Evolutionary conservation across 1,284 basidiomycete species (phyloP).

Genomic region (Ceratobasidium theobromae): DNA sequence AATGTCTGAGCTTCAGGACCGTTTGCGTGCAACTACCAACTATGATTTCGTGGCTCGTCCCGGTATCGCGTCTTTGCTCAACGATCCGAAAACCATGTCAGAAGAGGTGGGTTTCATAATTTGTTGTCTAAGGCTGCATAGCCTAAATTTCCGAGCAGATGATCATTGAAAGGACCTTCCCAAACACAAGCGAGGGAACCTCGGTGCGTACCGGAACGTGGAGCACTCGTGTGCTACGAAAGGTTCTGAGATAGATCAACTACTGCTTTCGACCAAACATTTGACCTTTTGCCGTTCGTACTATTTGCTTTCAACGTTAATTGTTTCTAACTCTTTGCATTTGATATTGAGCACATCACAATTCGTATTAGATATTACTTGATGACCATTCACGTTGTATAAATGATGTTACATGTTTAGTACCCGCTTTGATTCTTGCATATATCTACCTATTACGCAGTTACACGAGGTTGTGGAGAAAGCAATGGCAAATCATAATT

Average conservation of each 20-base stretch:
- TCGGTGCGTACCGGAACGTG: slow-evolving; percentile 8
- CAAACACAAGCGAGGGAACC: background rate
- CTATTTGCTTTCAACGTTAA: slow-evolving; percentile 6
- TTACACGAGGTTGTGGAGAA: background rate
- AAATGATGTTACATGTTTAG: background rate
- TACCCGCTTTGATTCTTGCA: background rate
- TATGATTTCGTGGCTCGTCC: slow-evolving; percentile 59
- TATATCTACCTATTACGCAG: background rate
- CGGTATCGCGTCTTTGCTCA: slow-evolving; percentile 55
- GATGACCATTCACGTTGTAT: slow-evolving; percentile 8
- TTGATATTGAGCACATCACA: background rate
- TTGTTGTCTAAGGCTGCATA: background rate
- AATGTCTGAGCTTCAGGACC: slow-evolving; percentile 68
- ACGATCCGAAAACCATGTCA: slow-evolving; percentile 55
- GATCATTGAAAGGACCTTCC: slow-evolving; percentile 24
- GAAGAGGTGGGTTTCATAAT: slow-evolving; percentile 53
- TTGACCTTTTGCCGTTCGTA: background rate
- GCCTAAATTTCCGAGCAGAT: slow-evolving; percentile 1
- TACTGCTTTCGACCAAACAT: slow-evolving; percentile 5
- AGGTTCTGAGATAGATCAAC: slow-evolving; percentile 13
- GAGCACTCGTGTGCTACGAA: slow-evolving; percentile 27
- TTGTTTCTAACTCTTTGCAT: background rate
- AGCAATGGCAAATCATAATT: slow-evolving; percentile 11
- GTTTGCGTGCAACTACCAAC: slow-evolving; percentile 59
- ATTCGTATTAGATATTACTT: background rate